Evolutionary conservation across 2,329 filamentous ascomycete genomes (phyloP).

Genomic region (Xylariales sp.): DNA sequence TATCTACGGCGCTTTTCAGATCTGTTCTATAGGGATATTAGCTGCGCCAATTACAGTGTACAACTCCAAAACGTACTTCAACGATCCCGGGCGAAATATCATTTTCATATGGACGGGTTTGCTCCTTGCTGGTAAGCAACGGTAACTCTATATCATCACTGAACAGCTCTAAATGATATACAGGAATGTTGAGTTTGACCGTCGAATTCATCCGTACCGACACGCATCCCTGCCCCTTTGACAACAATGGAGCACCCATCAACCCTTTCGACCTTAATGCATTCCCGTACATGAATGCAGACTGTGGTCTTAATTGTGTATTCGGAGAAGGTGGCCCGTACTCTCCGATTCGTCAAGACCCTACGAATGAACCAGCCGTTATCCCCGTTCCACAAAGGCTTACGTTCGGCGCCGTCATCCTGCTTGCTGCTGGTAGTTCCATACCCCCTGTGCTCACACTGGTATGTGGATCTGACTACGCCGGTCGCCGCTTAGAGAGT

Average conservation of each 20-base stretch:
- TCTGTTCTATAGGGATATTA: slow-evolving; percentile 74
- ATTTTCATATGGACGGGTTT: slow-evolving; percentile 75
- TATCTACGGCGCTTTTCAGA: slow-evolving; percentile 74
- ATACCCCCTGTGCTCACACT: slow-evolving; percentile 72
- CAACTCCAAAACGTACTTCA: slow-evolving; percentile 72
- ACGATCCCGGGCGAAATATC: slow-evolving; percentile 70
- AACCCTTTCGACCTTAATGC: slow-evolving; percentile 41
- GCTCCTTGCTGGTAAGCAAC: slow-evolving; percentile 65
- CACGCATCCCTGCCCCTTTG: slow-evolving; percentile 56
- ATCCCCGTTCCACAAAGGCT: slow-evolving; percentile 67
- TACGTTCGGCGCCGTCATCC: slow-evolving; percentile 68
- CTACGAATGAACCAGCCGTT: slow-evolving; percentile 71
- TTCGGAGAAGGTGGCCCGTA: slow-evolving; percentile 56
- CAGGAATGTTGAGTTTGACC: slow-evolving; percentile 69
- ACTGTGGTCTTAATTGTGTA: slow-evolving; percentile 62
- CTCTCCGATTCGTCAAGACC: slow-evolving; percentile 65
- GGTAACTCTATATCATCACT: neutral
- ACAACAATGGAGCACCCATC: slow-evolving; percentile 54
- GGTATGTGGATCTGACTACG: slow-evolving; percentile 45
- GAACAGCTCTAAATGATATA: neutral
- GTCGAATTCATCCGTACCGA: slow-evolving; percentile 72
- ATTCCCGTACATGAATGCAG: slow-evolving; percentile 58
- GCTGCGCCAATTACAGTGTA: slow-evolving; percentile 72
- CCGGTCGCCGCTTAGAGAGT: too few species aligned
- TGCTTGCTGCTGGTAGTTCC: slow-evolving; percentile 72